A percentile compares a stretch with the other conserved stretches of the same genome.
Conservation (phyloP, 202 grass and related monocot genomes). For the Sporobolus alterniflorus region DNA sequence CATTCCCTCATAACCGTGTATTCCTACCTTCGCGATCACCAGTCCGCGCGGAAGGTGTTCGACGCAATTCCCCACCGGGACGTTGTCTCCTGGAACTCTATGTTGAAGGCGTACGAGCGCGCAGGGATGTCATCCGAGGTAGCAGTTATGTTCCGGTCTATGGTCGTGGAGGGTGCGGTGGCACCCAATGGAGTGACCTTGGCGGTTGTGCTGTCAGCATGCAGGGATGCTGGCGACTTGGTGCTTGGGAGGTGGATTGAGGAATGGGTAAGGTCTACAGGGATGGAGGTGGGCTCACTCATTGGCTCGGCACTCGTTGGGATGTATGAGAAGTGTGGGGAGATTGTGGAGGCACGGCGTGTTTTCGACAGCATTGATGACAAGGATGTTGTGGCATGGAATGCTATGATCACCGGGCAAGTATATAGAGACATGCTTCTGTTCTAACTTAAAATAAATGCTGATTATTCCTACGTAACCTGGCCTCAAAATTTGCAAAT, state of each 20-base stretch:
- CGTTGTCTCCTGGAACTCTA: slow-evolving; percentile 70
- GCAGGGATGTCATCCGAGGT: slow-evolving; percentile 27
- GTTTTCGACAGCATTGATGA: slow-evolving; percentile 56
- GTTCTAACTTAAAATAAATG: neutral
- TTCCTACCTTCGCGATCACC: slow-evolving; percentile 15
- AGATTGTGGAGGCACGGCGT: slow-evolving; percentile 47
- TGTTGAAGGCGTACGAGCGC: slow-evolving; percentile 60
- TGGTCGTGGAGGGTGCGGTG: slow-evolving; percentile 35
- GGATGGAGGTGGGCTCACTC: slow-evolving; percentile 20
- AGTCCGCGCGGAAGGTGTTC: slow-evolving; percentile 48
- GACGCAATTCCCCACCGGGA: slow-evolving; percentile 55
- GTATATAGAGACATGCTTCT: neutral
- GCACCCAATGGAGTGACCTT: slow-evolving; percentile 58
- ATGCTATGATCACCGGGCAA: slow-evolving; percentile 89
- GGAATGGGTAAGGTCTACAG: slow-evolving; percentile 25
- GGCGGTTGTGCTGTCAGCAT: slow-evolving; percentile 51
- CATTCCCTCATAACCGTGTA: slow-evolving; percentile 74
- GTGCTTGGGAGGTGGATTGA: neutral
- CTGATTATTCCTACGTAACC: neutral
- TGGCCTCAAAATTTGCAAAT: slow-evolving; percentile 5
- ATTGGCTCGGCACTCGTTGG: slow-evolving; percentile 41
- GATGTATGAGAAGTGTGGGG: slow-evolving; percentile 83
- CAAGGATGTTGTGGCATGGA: slow-evolving; percentile 72
- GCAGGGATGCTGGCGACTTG: neutral
- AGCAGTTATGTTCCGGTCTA: slow-evolving; percentile 42